Percentiles rank a stretch among this genome's conserved stretches.
phyloP scores from a whole-genome alignment of 176 grass and related monocot genomes.

The Typha latifolia region DNA sequence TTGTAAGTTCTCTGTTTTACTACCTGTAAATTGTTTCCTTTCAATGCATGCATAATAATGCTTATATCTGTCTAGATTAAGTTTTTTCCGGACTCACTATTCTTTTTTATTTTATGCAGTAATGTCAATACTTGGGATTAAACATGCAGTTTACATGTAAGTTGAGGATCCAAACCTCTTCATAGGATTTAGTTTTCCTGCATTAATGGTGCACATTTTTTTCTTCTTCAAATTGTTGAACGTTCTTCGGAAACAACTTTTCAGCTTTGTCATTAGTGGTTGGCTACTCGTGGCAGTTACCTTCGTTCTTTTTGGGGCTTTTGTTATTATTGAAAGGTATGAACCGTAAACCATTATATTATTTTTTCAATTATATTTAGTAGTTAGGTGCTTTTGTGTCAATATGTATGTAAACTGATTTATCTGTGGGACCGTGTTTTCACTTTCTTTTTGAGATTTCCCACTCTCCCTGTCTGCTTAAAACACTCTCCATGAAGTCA shows the following conservation, averaged over 20 bases:
- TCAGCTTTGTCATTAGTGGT: constrained; percentile 69
- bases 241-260: not conserved
- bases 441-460: not conserved
- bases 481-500: too few species aligned
- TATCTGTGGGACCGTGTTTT: not conserved
- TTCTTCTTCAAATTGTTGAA: not conserved
- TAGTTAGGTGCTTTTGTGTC: not conserved
- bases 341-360: constrained; percentile 2
- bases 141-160: constrained; percentile 70
- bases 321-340: constrained; percentile 70
- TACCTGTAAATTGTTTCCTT: not conserved
- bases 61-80: not conserved
- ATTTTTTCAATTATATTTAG: not conserved
- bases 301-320: constrained; percentile 70
- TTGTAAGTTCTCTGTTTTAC: constrained; percentile 31
- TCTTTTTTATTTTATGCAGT: constrained; percentile 31
- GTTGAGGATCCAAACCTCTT: constrained; percentile 7
- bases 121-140: constrained; percentile 45
- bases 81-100: not conserved
- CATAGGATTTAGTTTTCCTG: not conserved
- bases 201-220: not conserved
- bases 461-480: too few species aligned
- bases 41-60: too few species aligned
- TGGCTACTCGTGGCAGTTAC: constrained; percentile 59
- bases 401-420: not conserved